Evolutionary conservation across 345 rosid genomes (phyloP).

Genomic region (Hibiscus mutabilis): DNA sequence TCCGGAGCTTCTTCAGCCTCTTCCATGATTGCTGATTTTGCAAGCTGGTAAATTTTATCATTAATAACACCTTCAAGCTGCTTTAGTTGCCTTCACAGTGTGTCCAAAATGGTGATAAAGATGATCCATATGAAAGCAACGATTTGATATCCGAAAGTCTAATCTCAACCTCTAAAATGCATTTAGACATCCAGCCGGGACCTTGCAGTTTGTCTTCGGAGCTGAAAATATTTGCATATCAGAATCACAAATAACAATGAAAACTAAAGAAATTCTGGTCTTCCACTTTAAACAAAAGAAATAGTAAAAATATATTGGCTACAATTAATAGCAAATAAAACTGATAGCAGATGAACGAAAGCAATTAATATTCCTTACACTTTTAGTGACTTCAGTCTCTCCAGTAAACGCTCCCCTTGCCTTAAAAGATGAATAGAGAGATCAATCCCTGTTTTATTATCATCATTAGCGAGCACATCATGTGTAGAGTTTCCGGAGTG

Average conservation of each 20-base stretch:
- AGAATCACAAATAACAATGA: constrained; percentile 10
- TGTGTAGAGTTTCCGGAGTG: constrained; percentile 14
- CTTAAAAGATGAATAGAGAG: constrained; percentile 43
- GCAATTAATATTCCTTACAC: constrained; percentile 39
- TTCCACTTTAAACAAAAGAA: constrained; percentile 10
- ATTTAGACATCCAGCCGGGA: constrained; percentile 49
- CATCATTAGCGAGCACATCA: constrained; percentile 24
- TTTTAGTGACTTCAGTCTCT: constrained; percentile 61
- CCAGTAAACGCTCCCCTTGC: constrained; percentile 55
- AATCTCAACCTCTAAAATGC: constrained; percentile 60
- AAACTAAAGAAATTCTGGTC: neutral
- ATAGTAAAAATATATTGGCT: neutral
- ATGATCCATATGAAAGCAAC: constrained; percentile 41
- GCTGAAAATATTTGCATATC: constrained; percentile 32
- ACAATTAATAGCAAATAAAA: neutral
- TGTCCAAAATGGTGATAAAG: constrained; percentile 71
- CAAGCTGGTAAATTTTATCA: constrained; percentile 58
- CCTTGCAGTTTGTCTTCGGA: constrained; percentile 39
- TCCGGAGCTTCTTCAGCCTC: constrained; percentile 24
- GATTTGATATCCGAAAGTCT: constrained; percentile 79
- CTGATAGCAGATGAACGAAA: constrained; percentile 8
- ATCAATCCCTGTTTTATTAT: constrained; percentile 27
- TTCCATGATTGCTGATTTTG: constrained; percentile 30
- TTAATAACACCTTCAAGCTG: constrained; percentile 57
- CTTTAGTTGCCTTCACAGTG: constrained; percentile 72